phyloP scores from a whole-genome alignment of 1,284 basidiomycete species.

The Apiotrichum sp. region DNA sequence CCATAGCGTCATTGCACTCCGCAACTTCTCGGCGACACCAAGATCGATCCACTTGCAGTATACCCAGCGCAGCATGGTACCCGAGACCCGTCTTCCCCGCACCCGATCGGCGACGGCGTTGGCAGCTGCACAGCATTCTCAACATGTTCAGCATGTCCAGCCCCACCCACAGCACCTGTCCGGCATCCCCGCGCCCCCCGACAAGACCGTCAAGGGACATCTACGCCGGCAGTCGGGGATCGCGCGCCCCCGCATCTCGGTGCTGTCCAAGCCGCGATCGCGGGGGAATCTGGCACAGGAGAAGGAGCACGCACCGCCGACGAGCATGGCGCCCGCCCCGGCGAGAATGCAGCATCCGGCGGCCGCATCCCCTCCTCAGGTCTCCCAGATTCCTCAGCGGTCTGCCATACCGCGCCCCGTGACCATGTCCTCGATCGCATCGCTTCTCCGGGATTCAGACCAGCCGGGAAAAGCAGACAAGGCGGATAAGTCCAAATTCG shows the following conservation, averaged over 20 bases:
- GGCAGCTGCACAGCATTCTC: not conserved
- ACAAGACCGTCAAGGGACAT: not conserved
- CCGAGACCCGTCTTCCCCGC: not conserved
- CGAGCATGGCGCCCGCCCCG: not conserved
- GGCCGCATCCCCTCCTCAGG: not conserved
- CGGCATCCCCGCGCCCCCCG: not conserved
- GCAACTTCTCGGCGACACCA: too few relatives aligned
- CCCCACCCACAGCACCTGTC: not conserved
- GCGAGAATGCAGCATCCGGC: not conserved
- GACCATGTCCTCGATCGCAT: not conserved
- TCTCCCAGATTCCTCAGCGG: not conserved
- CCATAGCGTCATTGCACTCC: too few relatives aligned
- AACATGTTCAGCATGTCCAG: not conserved
- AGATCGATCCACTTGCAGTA: too few relatives aligned
- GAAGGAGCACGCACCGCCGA: not conserved
- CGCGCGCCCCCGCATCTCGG: not conserved
- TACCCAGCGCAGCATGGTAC: not conserved
- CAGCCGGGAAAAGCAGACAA: not conserved
- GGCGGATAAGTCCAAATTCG: too few relatives aligned
- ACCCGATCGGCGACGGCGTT: not conserved
- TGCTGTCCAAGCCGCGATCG: not conserved
- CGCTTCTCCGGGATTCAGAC: not conserved
- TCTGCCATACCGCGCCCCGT: not conserved
- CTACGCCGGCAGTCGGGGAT: not conserved
- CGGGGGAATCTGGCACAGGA: not conserved